Evolutionary conservation across 2,329 filamentous ascomycete genomes (phyloP).

Genomic region (Hymenoscyphus repandus): DNA sequence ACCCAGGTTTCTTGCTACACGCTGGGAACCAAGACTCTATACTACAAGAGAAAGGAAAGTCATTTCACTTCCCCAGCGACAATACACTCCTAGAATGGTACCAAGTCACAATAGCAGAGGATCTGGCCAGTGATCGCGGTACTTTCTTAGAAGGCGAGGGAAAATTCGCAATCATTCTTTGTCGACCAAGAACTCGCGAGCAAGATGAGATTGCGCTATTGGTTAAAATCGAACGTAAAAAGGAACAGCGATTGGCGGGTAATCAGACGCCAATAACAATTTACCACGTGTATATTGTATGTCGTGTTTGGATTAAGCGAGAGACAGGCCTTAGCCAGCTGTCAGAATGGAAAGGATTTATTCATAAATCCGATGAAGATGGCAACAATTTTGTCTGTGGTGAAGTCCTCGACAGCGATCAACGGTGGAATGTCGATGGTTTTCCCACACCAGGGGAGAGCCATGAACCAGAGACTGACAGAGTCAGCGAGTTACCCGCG

Average conservation of each 20-base stretch:
- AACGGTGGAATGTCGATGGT: not conserved
- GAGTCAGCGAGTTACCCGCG: no score
- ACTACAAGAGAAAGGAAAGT: not conserved
- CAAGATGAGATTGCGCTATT: not conserved
- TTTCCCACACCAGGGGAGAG: not conserved
- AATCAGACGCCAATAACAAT: not conserved
- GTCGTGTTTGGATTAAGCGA: not conserved
- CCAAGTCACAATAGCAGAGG: not conserved
- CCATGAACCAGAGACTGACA: no score
- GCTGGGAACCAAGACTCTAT: not conserved
- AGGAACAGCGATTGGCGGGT: not conserved
- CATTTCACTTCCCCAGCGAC: constrained; percentile 3
- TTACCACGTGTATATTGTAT: not conserved
- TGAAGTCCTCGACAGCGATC: not conserved
- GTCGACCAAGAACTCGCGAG: not conserved
- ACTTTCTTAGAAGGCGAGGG: not conserved
- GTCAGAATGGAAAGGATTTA: not conserved
- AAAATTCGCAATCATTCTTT: not conserved
- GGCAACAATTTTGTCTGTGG: not conserved
- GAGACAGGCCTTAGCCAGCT: not conserved
- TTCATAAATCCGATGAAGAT: not conserved
- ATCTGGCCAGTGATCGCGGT: not conserved
- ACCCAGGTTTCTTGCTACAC: constrained; percentile 7
- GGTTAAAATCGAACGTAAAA: not conserved
- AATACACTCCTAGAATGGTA: constrained; percentile 5